These are phyloP conservation scores for Yarrowia osloensis DNA, from an alignment of 805 yeast species.

Conservation along the genomic window DNA sequence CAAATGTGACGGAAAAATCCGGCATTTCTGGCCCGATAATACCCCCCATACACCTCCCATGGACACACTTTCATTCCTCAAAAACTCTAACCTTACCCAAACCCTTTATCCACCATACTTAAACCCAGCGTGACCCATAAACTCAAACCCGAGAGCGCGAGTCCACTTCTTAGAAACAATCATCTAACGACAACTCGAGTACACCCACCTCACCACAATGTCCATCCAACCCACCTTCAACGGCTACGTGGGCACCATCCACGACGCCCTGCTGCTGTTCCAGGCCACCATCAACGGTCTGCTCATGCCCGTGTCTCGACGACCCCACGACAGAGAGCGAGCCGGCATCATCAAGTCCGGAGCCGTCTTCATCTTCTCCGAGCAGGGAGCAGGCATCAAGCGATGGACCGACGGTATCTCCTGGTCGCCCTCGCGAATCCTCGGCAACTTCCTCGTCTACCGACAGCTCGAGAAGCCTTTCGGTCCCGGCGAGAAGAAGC, in stretches of 20 bases:
- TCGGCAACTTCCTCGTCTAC: constrained; percentile 82
- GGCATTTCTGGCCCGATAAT: no score
- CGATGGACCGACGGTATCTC: constrained; percentile 97
- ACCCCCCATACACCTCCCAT: no score
- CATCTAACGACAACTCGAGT: neutral
- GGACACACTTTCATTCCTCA: constrained; percentile 6
- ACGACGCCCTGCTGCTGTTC: constrained; percentile 77
- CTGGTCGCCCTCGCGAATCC: constrained; percentile 89
- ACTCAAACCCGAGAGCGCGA: constrained; percentile 25
- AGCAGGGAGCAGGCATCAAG: constrained; percentile 78
- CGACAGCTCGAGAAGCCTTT: constrained; percentile 61
- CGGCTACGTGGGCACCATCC: constrained; percentile 79
- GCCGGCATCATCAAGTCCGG: constrained; percentile 68
- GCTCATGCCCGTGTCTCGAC: constrained; percentile 63
- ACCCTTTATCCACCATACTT: constrained; percentile 28
- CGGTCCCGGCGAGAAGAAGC: constrained; percentile 47
- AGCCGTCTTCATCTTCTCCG: constrained; percentile 79
- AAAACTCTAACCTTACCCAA: constrained; percentile 3
- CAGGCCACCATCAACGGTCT: constrained; percentile 72
- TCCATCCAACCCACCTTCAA: constrained; percentile 57
- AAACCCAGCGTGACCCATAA: constrained; percentile 28
- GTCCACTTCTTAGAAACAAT: neutral
- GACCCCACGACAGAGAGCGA: constrained; percentile 84
- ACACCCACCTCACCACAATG: constrained; percentile 26
- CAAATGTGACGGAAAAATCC: no score